These are phyloP conservation scores for Russula sp. DNA, from an alignment of 768 basidiomycete genomes.

Conservation along the genomic window DNA sequence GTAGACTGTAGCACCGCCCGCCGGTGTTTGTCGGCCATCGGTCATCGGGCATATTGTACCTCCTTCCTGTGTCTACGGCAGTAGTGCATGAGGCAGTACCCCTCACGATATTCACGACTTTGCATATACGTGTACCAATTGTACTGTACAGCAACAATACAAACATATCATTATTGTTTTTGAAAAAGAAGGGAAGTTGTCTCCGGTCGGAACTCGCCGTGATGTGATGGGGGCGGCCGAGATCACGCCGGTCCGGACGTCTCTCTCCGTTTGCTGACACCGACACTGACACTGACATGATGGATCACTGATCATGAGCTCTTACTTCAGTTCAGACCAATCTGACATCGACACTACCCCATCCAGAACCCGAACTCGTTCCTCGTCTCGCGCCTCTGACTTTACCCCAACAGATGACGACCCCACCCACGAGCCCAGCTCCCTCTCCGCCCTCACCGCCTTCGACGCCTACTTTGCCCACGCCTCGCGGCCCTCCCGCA, in stretches of 20 bases:
- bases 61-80: background rate
- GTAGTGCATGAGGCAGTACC: background rate
- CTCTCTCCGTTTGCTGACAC: background rate
- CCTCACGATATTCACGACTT: background rate
- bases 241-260: background rate
- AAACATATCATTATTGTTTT: too few species aligned
- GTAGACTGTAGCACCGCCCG: background rate
- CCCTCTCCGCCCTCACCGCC: conserved; percentile 62
- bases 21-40: background rate
- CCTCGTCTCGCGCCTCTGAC: conserved; percentile 15
- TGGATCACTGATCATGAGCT: too few species aligned
- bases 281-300: too few species aligned
- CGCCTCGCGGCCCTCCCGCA: conserved; percentile 54
- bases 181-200: too few species aligned
- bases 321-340: conserved; percentile 6
- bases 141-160: too few species aligned
- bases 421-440: conserved; percentile 32
- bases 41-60: background rate
- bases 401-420: conserved; percentile 27
- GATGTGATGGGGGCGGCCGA: background rate
- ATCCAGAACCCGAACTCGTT: conserved; percentile 16
- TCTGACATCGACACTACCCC: conserved; percentile 17
- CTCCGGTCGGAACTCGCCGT: too few species aligned
- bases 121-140: too few species aligned
- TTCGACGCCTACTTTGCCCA: conserved; percentile 86